Conservation (phyloP, 2,329 filamentous ascomycete species). For the Xenoacremonium recifei region DNA sequence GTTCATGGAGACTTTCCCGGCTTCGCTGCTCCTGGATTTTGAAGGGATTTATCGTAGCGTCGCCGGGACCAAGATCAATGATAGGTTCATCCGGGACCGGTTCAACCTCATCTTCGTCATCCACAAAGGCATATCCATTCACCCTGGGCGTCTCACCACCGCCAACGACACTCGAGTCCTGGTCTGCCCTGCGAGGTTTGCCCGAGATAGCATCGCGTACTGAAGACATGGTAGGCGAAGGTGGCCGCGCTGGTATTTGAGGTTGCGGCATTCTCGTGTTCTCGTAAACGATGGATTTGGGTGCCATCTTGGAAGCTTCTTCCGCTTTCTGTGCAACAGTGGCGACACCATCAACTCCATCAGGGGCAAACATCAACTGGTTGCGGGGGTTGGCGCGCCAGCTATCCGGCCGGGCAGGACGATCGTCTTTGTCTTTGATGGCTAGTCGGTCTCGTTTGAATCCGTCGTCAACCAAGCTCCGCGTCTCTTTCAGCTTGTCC, state of each 20-base stretch:
- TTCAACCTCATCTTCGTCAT: conserved; percentile 59
- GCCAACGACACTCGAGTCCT: conserved; percentile 52
- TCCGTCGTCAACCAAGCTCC: conserved; percentile 54
- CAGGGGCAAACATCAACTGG: conserved; percentile 79
- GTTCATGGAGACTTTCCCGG: conserved; percentile 78
- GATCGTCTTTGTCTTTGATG: conserved; percentile 65
- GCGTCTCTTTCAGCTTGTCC: conserved; percentile 46
- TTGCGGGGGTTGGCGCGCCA: conserved; percentile 79
- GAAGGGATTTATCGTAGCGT: conserved; percentile 77
- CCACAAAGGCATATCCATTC: conserved; percentile 92
- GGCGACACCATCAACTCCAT: conserved; percentile 56
- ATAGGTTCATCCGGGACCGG: conserved; percentile 28
- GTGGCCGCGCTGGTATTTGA: conserved; percentile 46
- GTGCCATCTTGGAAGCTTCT: conserved; percentile 67
- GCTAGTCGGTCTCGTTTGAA: conserved; percentile 57
- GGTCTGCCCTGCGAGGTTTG: conserved; percentile 59
- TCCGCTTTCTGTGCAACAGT: conserved; percentile 70
- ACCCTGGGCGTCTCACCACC: conserved; percentile 79
- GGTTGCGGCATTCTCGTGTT: conserved; percentile 75
- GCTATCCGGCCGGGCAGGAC: conserved; percentile 73
- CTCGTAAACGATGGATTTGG: conserved; percentile 74
- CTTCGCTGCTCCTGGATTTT: conserved; percentile 71
- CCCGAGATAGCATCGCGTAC: conserved; percentile 83
- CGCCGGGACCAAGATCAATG: conserved; percentile 58
- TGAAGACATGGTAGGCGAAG: conserved; percentile 81